These are phyloP conservation scores for Mucor mucedo DNA, from an alignment of 371 early-diverging fungal species.

Conservation along the genomic window DNA sequence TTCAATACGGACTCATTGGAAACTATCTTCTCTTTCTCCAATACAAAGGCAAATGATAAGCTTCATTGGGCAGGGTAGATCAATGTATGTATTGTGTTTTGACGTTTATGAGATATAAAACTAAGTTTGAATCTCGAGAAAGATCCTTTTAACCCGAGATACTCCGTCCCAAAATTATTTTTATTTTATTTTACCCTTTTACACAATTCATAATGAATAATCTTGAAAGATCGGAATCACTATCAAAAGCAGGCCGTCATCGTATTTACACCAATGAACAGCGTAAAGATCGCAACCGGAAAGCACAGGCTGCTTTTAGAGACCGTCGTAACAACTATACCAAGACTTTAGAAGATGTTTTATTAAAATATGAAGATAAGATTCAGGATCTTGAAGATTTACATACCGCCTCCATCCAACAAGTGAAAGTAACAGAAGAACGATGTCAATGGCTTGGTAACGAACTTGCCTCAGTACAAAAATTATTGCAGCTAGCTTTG, in stretches of 20 bases:
- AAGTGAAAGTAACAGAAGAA: constrained; percentile 13
- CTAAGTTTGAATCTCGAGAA: no score
- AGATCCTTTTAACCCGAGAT: no score
- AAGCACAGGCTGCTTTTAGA: constrained; percentile 72
- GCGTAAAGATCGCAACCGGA: constrained; percentile 70
- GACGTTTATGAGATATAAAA: no score
- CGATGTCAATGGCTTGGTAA: constrained; percentile 8
- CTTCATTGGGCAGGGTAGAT: no score
- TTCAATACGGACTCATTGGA: no score
- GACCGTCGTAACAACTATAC: constrained; percentile 66
- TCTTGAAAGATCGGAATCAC: no score
- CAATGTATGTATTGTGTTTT: no score
- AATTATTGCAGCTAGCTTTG: constrained; percentile 3
- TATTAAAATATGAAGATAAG: constrained; percentile 4
- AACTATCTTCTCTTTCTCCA: no score
- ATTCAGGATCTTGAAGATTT: constrained; percentile 13
- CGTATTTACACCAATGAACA: constrained; percentile 29
- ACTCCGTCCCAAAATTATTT: no score
- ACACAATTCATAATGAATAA: no score
- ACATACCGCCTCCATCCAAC: not conserved
- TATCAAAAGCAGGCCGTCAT: constrained; percentile 27
- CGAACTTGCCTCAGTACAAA: constrained; percentile 11
- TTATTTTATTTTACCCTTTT: no score
- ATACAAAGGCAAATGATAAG: no score
- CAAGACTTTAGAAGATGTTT: constrained; percentile 45